Evolutionary conservation across 129 eudicot genomes (phyloP).

Genomic region (Chrysanthemum makinoi): DNA sequence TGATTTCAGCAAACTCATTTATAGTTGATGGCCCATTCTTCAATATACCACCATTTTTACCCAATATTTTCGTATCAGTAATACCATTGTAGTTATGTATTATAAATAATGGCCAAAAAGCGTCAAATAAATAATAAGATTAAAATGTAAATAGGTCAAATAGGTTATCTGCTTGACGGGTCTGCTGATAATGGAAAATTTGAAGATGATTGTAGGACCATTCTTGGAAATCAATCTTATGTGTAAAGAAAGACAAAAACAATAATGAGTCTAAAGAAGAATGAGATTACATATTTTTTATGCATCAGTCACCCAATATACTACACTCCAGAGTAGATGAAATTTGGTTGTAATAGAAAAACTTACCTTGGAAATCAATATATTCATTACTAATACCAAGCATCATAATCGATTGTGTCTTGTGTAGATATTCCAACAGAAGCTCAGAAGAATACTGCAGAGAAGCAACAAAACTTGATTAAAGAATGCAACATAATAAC

Average conservation of each 20-base stretch:
- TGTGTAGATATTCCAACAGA: conserved; percentile 91
- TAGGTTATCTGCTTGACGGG: too few species aligned
- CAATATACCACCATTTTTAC: conserved; percentile 19
- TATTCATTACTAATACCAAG: conserved; percentile 92
- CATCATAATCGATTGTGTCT: conserved; percentile 80
- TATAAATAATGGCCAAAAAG: too few species aligned
- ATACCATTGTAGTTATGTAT: background rate
- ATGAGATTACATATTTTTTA: background rate
- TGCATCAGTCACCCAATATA: background rate
- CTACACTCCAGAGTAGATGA: background rate
- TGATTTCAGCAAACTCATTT: too few species aligned
- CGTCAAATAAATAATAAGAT: too few species aligned
- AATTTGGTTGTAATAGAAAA: conserved; percentile 7
- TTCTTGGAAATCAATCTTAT: too few species aligned
- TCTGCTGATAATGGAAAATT: too few species aligned
- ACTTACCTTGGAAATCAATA: conserved; percentile 74
- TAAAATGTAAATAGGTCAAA: too few species aligned
- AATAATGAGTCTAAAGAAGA: conserved; percentile 14
- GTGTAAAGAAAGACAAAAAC: conserved; percentile 3
- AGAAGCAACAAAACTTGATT: background rate
- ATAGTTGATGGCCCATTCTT: conserved; percentile 51
- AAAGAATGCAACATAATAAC: too few species aligned
- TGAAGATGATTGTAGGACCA: too few species aligned
- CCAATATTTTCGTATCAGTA: conserved; percentile 13
- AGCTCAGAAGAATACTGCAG: conserved; percentile 88